Evolutionary conservation across 2,329 filamentous ascomycete genomes (phyloP), one percentile per base, ranked within the genome.

Genomic region (Grosmannia serpens): DNA sequence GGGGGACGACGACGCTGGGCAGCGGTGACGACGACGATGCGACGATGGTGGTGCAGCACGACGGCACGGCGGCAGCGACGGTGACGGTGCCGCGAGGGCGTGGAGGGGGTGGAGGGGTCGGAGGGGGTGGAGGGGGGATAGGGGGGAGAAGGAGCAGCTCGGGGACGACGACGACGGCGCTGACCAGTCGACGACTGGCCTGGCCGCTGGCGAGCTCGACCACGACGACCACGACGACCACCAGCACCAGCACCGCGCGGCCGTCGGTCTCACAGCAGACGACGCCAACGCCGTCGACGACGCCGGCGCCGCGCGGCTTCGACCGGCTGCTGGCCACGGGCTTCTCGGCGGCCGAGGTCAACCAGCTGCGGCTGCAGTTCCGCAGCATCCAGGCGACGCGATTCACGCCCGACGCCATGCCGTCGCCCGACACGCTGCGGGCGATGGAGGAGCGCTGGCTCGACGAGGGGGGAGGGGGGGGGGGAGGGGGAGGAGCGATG

Each of bases 391-490:
- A 95, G 67, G 83, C 87, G 33, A 82, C 87, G 63, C 86, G 87
- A 29, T 89, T 89, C 69, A 95, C 91, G 1, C 90, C 90, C 0
- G 91, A 96, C 69, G 88, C 88, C 0, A 89, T 96, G 86, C 92
- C 92, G 1, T 85, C 83, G 13, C 87, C 89, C 0, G 80, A 87
- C 62, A 82, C 86, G 31, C 76, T 96, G 65, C 84, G 89, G 17
- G 77, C 81, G 26, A 80, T 96, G 68, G 92, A 97, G 70, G 92
- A 97, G 67, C 77, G 84, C 13, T 97, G 92, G 92, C 87, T 97
- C 62, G 92, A 97, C 66, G 82, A 82, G 58, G 84, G 83, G 62
- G 31, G 65, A 69, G 84, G 83, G 62, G 31, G 65, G 69, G 61
- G 67, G 70, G 66, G 44, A 55, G 69, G 65, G 4, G 69, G 64